A percentile compares a stretch with the other conserved stretches of the same genome.
These are phyloP conservation scores for Rhodocollybia butyracea DNA, from an alignment of 768 basidiomycete genomes.

Conservation along the genomic window DNA sequence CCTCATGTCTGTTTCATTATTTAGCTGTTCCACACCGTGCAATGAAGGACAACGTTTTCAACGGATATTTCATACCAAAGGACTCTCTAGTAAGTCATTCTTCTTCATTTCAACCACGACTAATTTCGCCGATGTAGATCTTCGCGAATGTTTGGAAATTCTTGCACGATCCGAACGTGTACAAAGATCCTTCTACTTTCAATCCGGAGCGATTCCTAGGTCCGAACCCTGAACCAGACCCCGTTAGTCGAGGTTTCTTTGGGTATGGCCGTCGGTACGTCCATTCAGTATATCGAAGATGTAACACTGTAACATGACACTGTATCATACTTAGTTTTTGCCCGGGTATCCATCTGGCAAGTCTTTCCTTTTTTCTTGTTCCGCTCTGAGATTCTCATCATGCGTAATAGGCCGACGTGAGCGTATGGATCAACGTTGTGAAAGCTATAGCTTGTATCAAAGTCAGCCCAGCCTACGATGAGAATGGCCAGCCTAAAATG, in stretches of 20 bases:
- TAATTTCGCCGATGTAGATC: constrained; percentile 11
- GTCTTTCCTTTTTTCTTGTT: constrained; percentile 2
- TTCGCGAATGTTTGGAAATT: constrained; percentile 17
- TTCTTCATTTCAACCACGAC: not conserved
- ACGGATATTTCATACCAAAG: no score
- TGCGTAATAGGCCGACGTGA: constrained; percentile 17
- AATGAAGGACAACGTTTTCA: no score
- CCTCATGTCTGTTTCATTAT: no score
- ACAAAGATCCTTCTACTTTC: constrained; percentile 27
- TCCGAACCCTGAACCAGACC: constrained; percentile 15
- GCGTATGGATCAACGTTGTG: constrained; percentile 15
- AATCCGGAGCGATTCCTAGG: constrained; percentile 29
- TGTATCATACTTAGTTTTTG: not conserved
- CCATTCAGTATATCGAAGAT: constrained; percentile 17
- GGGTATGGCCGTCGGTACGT: constrained; percentile 20
- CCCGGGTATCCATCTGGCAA: constrained; percentile 4
- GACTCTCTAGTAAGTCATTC: no score
- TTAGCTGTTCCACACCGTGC: no score
- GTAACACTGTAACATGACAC: no score
- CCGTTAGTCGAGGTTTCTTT: constrained; percentile 18
- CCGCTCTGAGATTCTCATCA: not conserved
- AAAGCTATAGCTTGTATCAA: no score
- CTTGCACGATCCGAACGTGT: constrained; percentile 21
- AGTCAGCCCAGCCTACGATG: no score
- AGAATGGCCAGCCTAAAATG: no score